phyloP scores from a whole-genome alignment of 192 early-diverging fungal species.

The Rhizophlyctis rosea region DNA sequence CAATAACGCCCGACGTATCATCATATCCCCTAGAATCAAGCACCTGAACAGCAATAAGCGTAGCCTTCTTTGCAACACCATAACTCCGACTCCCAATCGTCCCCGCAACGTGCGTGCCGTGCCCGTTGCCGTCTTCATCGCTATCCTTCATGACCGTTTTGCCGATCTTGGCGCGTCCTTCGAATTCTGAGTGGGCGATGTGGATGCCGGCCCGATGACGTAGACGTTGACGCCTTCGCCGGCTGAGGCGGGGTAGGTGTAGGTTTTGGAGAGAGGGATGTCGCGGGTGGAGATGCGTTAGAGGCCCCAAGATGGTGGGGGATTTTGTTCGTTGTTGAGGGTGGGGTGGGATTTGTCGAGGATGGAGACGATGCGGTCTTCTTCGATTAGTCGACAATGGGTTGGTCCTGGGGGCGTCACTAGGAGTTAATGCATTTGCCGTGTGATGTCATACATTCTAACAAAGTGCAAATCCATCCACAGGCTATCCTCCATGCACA shows the following conservation, averaged over 20 bases:
- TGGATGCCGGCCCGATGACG: constrained; percentile 72
- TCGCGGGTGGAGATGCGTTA: constrained; percentile 39
- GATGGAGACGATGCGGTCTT: constrained; percentile 37
- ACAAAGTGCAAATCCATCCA: no score
- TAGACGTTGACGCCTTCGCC: constrained; percentile 61
- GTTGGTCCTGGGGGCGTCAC: no score
- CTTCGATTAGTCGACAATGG: constrained; percentile 37
- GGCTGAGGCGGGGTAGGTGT: constrained; percentile 48
- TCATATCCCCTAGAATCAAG: constrained; percentile 53
- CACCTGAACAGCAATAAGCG: constrained; percentile 57
- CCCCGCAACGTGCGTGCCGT: constrained; percentile 43
- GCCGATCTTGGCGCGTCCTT: constrained; percentile 70
- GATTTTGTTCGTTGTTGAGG: constrained; percentile 23
- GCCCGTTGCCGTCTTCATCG: constrained; percentile 37
- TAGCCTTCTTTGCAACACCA: constrained; percentile 66
- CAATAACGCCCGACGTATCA: constrained; percentile 45
- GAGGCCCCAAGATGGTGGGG: constrained; percentile 53
- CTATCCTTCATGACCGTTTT: constrained; percentile 35
- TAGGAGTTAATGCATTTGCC: no score
- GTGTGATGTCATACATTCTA: no score
- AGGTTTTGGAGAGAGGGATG: constrained; percentile 38
- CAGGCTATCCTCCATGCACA: no score
- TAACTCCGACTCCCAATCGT: constrained; percentile 50
- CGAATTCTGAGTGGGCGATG: constrained; percentile 77
- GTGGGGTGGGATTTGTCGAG: neutral